Base-by-base conservation (phyloP, 148 eudicot species). In the Dianthus caryophyllus region DNA sequence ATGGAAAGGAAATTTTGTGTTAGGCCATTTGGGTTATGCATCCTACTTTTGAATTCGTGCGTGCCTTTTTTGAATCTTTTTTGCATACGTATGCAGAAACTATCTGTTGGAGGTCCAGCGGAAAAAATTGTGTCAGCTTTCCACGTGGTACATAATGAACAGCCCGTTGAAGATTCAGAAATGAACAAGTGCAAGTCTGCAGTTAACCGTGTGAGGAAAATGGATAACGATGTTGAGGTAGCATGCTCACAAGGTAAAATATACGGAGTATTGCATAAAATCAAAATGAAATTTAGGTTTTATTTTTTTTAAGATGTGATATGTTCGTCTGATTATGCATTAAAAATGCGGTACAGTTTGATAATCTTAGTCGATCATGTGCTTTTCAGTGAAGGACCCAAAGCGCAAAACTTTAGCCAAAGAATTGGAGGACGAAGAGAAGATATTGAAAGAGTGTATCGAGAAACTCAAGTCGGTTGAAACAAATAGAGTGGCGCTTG, bases 121-220 rank as follows among this genome's bases (percentile, higher is more conserved):
- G 98, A 94, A 73, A 94, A 78, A 76, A 94, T 94, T 14, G 96
- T 94, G 26, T 87, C 98, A 44, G 96, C 96, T 52, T 84, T 83
- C 75, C 87, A 89, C 81, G 69, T 72, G 67, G 91, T 90, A 13
- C 75, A 75, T 21, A 82, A 84, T 79, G 98, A 90, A 61, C 87
- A 80, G 61, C 55, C 76, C 53, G 76, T 59, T 58, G 96, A 94
- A 83, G 91, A 90, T 56, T 79, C 79, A 38, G 88, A 84, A 78
- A 80, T 84, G 92, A 77, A 36, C 64, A 87, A 74, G 75, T 94
- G 98, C 85, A 93, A 84, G 75, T 86, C 96, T 68, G 85, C 87
- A n/a, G 75, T 83, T 49, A 86, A 83, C 44, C 83, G 77, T 64
- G 86, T 89, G 52, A 84, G 86, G 75, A 94, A 86, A 79, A 83